Percentiles rank a stretch among this genome's conserved stretches.
Conservation (phyloP, 139 green algal genomes). For the Closterium sp. region DNA sequence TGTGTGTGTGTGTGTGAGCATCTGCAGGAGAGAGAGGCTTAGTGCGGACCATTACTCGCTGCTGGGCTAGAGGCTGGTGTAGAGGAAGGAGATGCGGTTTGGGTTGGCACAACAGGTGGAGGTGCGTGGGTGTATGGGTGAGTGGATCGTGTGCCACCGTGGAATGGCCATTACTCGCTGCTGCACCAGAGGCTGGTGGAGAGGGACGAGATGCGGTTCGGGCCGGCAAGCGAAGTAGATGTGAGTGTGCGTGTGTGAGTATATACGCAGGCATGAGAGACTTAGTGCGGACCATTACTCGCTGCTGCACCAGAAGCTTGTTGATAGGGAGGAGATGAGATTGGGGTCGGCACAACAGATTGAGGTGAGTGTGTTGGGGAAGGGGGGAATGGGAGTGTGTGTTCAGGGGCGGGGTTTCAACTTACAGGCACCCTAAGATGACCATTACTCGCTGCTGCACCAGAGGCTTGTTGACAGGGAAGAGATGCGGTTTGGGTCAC, state of each 20-base stretch:
- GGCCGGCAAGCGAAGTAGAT: conserved; percentile 24
- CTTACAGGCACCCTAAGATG: conserved; percentile 57
- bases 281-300: conserved; percentile 58
- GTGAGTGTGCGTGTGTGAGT: background rate
- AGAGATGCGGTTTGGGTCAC: conserved; percentile 41
- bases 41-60: conserved; percentile 54
- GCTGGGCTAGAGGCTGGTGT: conserved; percentile 68
- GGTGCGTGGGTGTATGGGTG: conserved; percentile 22
- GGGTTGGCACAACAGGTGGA: conserved; percentile 17
- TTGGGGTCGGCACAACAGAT: conserved; percentile 15
- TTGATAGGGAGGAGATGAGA: conserved; percentile 68
- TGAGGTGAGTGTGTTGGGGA: conserved; percentile 5
- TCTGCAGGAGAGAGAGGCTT: conserved; percentile 23
- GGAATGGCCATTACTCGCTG: conserved; percentile 52
- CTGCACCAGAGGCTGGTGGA: conserved; percentile 71
- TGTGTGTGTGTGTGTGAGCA: background rate
- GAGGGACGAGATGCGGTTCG: conserved; percentile 64
- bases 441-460: conserved; percentile 63
- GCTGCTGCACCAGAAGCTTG: conserved; percentile 67
- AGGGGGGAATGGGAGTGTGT: conserved; percentile 61
- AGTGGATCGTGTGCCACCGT: conserved; percentile 62
- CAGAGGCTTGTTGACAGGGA: conserved; percentile 75
- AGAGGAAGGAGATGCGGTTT: conserved; percentile 68
- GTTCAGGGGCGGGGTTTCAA: conserved; percentile 64
- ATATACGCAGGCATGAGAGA: background rate